Conservation (phyloP, 1,284 basidiomycete species). For the Singerocomus inundabilis region DNA sequence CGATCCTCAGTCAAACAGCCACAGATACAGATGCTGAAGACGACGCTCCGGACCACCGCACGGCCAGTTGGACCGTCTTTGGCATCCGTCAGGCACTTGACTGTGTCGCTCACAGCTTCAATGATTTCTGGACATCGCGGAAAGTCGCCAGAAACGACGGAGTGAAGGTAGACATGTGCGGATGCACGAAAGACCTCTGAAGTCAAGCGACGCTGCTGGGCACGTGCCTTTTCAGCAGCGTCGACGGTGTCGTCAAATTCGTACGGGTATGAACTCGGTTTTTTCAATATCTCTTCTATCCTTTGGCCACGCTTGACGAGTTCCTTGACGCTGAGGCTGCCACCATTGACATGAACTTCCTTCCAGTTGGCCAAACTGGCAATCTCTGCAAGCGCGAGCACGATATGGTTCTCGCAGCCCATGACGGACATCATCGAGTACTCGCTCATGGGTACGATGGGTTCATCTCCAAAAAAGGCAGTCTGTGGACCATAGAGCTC, state of each 20-base stretch:
- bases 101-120: constrained; percentile 52
- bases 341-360: constrained; percentile 37
- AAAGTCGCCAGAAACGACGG: constrained; percentile 66
- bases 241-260: background rate
- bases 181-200: constrained; percentile 74
- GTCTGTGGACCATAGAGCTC: constrained; percentile 51
- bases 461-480: constrained; percentile 29
- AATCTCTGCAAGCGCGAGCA: constrained; percentile 75
- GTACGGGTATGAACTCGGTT: constrained; percentile 10
- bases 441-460: constrained; percentile 26
- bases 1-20: constrained; percentile 62
- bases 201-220: constrained; percentile 49
- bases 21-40: constrained; percentile 72
- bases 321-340: constrained; percentile 52
- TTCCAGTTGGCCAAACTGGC: constrained; percentile 70
- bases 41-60: constrained; percentile 70
- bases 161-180: constrained; percentile 67
- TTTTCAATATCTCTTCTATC: constrained; percentile 50
- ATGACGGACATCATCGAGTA: constrained; percentile 74
- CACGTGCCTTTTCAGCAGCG: constrained; percentile 26
- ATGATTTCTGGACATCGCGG: constrained; percentile 62
- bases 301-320: constrained; percentile 52
- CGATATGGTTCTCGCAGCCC: constrained; percentile 79
- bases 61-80: constrained; percentile 43
- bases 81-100: constrained; percentile 48